These are phyloP conservation scores for Ceratocystis harringtonii DNA, from an alignment of 2,329 filamentous ascomycete species.

Conservation along the genomic window DNA sequence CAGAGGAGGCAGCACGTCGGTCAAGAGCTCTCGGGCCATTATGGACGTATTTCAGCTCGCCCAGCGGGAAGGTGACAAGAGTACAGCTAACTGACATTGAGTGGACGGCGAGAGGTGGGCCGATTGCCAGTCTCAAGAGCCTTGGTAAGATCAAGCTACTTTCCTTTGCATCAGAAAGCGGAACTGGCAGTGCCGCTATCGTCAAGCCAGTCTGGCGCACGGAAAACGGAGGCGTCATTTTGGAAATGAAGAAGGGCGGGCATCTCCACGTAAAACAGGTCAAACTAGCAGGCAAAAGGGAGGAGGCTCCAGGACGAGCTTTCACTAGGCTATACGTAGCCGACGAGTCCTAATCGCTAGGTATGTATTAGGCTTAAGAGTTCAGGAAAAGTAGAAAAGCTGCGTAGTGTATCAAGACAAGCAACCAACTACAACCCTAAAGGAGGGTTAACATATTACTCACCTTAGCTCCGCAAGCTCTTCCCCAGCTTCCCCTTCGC, in stretches of 20 bases:
- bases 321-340: not conserved
- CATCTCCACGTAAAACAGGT: conserved; percentile 23
- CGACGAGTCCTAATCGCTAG: not conserved
- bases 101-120: not conserved
- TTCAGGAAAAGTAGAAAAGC: no score
- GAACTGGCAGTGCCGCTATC: not conserved
- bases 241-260: conserved; percentile 19
- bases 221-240: conserved; percentile 18
- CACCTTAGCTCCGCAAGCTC: not conserved
- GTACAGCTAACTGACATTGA: conserved; percentile 9
- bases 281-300: conserved; percentile 25
- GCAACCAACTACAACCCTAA: not conserved
- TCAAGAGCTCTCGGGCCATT: conserved; percentile 48
- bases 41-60: conserved; percentile 37
- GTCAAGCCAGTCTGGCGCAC: not conserved
- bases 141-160: not conserved
- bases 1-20: conserved; percentile 40
- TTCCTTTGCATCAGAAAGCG: not conserved
- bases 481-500: not conserved
- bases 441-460: not conserved
- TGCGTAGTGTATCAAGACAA: no score
- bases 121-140: not conserved
- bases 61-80: not conserved
- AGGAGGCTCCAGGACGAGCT: conserved; percentile 19
- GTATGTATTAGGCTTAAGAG: no score